Evolutionary conservation across 441 rosid species (phyloP), one percentile per base, ranked within the genome.

Genomic region (Bruguiera hainesii): DNA sequence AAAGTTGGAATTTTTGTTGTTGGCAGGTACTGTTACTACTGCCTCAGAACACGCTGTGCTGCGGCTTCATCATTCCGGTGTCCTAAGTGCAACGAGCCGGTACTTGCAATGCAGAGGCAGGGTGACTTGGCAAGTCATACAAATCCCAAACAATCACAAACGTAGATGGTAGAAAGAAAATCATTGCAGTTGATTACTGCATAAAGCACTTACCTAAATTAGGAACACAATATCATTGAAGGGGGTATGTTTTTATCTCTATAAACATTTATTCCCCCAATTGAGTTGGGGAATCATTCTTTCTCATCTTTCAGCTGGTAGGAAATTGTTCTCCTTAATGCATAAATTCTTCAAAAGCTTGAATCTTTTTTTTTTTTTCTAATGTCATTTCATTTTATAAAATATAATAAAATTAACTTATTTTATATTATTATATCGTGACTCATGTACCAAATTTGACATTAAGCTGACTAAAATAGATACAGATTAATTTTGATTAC

Each of bases 21-120:
- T 81, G 79, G 61, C 85, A 94, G 99, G 89, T 91, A 94, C 76
- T 94, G 97, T 73, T 91, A 89, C 76, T 87, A 89, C 74, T 94
- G 98, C 79, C 89, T 94, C 20, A 79, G 90, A 76, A 94, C 96
- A 46, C 87, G 97, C 16, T 94, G 93, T 69, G 80, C 89, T 5
- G 87, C 97, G 35, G 71, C 89, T 65, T 73, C 89, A 69, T 86
- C 93, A 0, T 94, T 87, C 80, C 85, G 85, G 49, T 94, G 97
- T 67, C 76, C 84, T 35, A 82, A 83, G 76, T 94, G 97, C 77
- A 77, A 77, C 19, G 93, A 89, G 76, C 91, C 81, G 1, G 90
- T 94, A 60, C 79, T 81, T 46, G 97, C 96, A 23, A 93, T 91
- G 93, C 97, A 87, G 80, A 82, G 92, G 65, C 88, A 82, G 70